Percentiles rank a stretch among this genome's conserved stretches.
These are phyloP conservation scores for Aphanomyces euteiches DNA, from an alignment of 352 stramenopile genomes.

Conservation along the genomic window DNA sequence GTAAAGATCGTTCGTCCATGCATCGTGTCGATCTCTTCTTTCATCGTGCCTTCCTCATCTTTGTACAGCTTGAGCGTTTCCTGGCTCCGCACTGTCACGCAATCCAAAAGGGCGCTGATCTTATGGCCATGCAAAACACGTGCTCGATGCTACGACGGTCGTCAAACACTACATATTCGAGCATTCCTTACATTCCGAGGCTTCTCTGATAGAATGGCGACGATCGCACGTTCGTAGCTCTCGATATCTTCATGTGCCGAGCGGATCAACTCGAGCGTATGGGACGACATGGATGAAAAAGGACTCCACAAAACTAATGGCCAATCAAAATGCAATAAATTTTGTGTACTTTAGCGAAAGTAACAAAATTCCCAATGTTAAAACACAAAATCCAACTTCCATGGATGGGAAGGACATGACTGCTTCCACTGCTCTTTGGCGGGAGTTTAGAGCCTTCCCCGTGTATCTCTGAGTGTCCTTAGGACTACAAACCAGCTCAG, in stretches of 20 bases:
- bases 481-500: too few species aligned
- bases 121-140: slow-evolving; percentile 81
- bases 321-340: neutral
- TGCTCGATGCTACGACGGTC: slow-evolving; percentile 50
- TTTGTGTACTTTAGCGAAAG: too few species aligned
- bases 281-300: slow-evolving; percentile 66
- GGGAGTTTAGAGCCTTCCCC: too few species aligned
- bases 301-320: slow-evolving; percentile 11
- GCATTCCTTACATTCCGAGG: slow-evolving; percentile 61
- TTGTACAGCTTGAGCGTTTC: slow-evolving; percentile 78
- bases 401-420: too few species aligned
- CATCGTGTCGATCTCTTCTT: slow-evolving; percentile 75
- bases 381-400: too few species aligned
- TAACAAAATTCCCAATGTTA: neutral
- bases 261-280: slow-evolving; percentile 77
- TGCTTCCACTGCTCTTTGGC: too few species aligned
- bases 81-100: slow-evolving; percentile 59
- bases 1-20: slow-evolving; percentile 73
- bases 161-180: slow-evolving; percentile 25
- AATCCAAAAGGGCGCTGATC: slow-evolving; percentile 73
- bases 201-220: slow-evolving; percentile 71
- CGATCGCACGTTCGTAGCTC: slow-evolving; percentile 62
- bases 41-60: slow-evolving; percentile 76
- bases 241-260: slow-evolving; percentile 79
- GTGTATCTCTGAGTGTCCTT: too few species aligned